A percentile compares a stretch with the other conserved stretches of the same genome.
phyloP scores from a whole-genome alignment of 495 filamentous ascomycete species.

The Talaromyces ruber region DNA sequence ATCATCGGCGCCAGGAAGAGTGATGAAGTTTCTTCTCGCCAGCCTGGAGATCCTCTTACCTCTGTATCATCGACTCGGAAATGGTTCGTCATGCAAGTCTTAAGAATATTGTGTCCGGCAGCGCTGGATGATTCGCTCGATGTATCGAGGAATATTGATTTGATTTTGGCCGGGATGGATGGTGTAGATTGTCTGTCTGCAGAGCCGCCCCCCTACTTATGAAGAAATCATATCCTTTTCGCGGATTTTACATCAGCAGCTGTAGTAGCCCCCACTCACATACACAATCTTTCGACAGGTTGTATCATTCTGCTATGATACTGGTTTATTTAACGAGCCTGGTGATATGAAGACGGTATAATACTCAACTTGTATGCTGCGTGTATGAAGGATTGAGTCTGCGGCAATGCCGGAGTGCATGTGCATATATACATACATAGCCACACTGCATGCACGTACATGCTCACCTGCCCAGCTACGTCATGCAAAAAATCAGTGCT shows the following conservation, averaged over 20 bases:
- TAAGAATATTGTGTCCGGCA: constrained; percentile 7
- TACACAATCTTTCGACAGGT: no score
- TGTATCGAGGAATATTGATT: constrained; percentile 4
- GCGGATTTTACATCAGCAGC: no score
- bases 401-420: neutral
- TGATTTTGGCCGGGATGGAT: constrained; percentile 2
- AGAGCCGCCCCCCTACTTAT: no score
- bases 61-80: neutral
- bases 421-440: neutral
- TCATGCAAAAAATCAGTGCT: neutral
- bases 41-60: neutral
- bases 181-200: neutral
- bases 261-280: no score
- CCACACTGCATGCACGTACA: neutral
- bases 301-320: neutral
- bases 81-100: constrained; percentile 14
- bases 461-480: neutral
- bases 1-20: constrained; percentile 11
- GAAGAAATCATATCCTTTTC: no score
- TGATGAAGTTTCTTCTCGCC: neutral
- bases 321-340: neutral
- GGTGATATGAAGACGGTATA: neutral
- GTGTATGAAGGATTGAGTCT: neutral
- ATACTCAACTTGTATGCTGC: no score
- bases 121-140: neutral